Evolutionary conservation across 257 asterid species (phyloP), one percentile per base, ranked within the genome.

Genomic region (Verbascum thapsus): DNA sequence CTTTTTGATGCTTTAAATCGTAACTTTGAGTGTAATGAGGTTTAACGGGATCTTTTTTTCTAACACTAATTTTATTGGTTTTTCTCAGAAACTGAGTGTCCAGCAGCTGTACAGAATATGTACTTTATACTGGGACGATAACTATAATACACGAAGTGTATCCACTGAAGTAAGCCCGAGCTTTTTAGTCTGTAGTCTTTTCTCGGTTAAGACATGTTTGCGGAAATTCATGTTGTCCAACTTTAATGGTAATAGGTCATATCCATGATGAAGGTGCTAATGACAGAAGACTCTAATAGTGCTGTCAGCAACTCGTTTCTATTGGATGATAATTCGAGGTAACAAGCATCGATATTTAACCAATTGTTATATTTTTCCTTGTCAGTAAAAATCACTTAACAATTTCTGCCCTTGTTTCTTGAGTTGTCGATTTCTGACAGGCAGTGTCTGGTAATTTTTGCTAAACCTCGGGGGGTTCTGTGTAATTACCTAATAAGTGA

Each of bases 91-190:
- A 75, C 85, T 94, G 53, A 85, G 96, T 38, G 96, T 90, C 72
- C 99, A 94, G 80, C 99, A 94, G 85, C 87, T 94, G 67, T 83
- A 94, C 92, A 84, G 98, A 84, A 90, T 94, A 78, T 90, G 98
- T 54, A 84, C 96, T 5, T 73, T 90, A 63, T 94, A 94, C 80
- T 82, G 92, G 92, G 99, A 94, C 67, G 97, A 88, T 76, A 86
- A 87, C 77, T 94, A 94, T 70, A 94, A 94, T 56, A 94, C 99
- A 55, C 86, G 88, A 69, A 94, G 95, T 64, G 99, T 94, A 66
- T 87, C 98, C 22, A 80, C 84, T 10, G 95, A 85, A 69, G 99
- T 94, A 77, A 82, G 95, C 4, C 43, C n/a, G n/a, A 15, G 15
- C 19, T 12, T 15, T 6, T 26, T 1, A 26, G 38, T 13, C 16